These are phyloP conservation scores for Rhodotorula sp. DNA, from an alignment of 1,284 basidiomycete genomes.

Conservation along the genomic window DNA sequence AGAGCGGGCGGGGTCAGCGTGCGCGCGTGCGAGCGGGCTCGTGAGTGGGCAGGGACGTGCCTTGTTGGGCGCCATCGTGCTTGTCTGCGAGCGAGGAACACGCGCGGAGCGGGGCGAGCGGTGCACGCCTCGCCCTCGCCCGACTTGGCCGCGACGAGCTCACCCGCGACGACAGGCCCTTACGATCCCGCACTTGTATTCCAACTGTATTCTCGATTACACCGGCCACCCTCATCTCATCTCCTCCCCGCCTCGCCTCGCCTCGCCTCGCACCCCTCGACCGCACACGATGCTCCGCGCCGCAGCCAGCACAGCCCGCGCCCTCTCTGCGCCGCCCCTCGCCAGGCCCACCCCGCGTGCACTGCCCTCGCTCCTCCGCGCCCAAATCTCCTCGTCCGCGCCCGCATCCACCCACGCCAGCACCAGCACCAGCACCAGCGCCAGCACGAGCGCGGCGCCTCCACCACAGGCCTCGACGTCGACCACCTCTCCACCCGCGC, in stretches of 20 bases:
- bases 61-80: slow-evolving; percentile 38
- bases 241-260: neutral
- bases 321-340: too few species aligned
- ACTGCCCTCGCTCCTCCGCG: neutral
- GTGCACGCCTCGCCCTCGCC: neutral
- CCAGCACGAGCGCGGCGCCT: neutral
- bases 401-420: neutral
- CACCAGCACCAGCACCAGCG: slow-evolving; percentile 4
- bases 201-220: neutral
- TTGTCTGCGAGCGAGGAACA: neutral
- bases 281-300: neutral
- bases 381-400: neutral
- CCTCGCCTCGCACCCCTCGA: neutral
- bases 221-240: neutral
- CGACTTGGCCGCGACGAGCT: too few species aligned
- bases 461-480: neutral
- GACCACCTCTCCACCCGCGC: neutral
- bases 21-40: neutral
- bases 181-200: neutral
- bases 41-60: neutral
- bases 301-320: neutral
- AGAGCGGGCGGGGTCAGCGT: neutral
- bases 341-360: neutral
- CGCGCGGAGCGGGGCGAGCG: neutral
- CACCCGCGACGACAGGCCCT: too few species aligned